Conservation (phyloP, 805 yeast genomes). For the Starmera quercuum region DNA sequence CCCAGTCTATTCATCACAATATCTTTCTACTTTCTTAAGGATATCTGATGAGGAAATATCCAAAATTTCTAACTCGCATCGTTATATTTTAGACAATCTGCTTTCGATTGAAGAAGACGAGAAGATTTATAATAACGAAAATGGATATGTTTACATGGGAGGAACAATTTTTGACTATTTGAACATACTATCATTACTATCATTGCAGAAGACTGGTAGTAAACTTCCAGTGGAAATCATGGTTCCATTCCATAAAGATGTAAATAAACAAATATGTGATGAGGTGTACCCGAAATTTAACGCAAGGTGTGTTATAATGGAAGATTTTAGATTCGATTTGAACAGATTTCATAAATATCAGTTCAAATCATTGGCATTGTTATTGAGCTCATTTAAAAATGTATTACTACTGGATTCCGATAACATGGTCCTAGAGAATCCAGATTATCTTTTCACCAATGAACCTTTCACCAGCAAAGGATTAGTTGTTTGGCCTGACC, state of each 20-base stretch:
- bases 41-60: slow-evolving; percentile 5
- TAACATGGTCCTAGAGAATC: slow-evolving; percentile 51
- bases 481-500: slow-evolving; percentile 56
- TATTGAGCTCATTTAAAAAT: slow-evolving; percentile 70
- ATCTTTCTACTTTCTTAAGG: slow-evolving; percentile 5
- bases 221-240: slow-evolving; percentile 71
- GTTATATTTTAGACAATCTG: too few species aligned
- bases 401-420: slow-evolving; percentile 71
- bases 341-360: slow-evolving; percentile 44
- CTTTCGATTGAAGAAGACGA: slow-evolving; percentile 18
- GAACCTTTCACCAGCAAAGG: slow-evolving; percentile 33
- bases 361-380: slow-evolving; percentile 57
- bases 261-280: slow-evolving; percentile 60
- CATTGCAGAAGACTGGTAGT: slow-evolving; percentile 53
- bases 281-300: slow-evolving; percentile 48
- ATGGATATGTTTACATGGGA: slow-evolving; percentile 63
- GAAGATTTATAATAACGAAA: slow-evolving; percentile 6
- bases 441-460: slow-evolving; percentile 41
- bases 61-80: slow-evolving; percentile 7
- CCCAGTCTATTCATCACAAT: slow-evolving; percentile 10
- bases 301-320: slow-evolving; percentile 50
- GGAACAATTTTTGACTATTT: slow-evolving; percentile 63
- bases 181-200: slow-evolving; percentile 40
- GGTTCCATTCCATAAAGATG: slow-evolving; percentile 58
- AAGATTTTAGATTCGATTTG: slow-evolving; percentile 41